Percentiles rank a stretch among this genome's conserved stretches.
Conservation (phyloP, 257 asterid species). For the Solanum pinnatisectum region DNA sequence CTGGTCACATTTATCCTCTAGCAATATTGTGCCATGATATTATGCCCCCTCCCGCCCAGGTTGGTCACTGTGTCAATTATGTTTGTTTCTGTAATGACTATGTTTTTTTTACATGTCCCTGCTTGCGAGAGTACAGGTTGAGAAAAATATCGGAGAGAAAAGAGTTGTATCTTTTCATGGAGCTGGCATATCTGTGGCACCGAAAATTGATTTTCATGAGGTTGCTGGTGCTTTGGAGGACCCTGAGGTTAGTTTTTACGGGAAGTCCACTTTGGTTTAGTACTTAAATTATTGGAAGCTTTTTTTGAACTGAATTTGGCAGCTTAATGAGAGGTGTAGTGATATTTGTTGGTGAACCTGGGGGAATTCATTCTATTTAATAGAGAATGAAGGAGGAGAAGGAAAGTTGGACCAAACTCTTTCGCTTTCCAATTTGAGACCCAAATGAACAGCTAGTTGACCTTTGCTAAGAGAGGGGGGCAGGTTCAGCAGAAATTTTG, state of each 20-base stretch:
- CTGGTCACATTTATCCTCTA: slow-evolving; percentile 70
- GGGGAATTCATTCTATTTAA: neutral
- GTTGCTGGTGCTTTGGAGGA: slow-evolving; percentile 39
- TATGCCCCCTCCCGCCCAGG: slow-evolving; percentile 88
- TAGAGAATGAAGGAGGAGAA: neutral
- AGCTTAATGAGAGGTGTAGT: neutral
- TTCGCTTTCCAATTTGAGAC: neutral
- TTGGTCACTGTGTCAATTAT: slow-evolving; percentile 4
- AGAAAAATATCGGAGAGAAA: slow-evolving; percentile 88
- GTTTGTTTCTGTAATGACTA: neutral
- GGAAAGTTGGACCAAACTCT: neutral
- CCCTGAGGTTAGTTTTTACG: slow-evolving; percentile 48
- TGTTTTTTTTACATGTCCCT: neutral
- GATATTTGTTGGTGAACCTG: neutral
- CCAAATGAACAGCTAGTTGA: neutral
- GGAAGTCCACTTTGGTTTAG: neutral
- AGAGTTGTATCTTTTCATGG: slow-evolving; percentile 78
- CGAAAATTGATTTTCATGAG: slow-evolving; percentile 38
- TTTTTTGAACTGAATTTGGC: neutral
- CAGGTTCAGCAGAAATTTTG: neutral
- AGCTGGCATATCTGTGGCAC: slow-evolving; percentile 65
- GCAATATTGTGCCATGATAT: slow-evolving; percentile 63
- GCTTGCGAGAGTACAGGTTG: slow-evolving; percentile 57
- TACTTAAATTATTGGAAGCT: neutral
- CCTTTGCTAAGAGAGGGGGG: neutral